phyloP scores from a whole-genome alignment of 129 eudicot species.

The Tagetes patula region DNA sequence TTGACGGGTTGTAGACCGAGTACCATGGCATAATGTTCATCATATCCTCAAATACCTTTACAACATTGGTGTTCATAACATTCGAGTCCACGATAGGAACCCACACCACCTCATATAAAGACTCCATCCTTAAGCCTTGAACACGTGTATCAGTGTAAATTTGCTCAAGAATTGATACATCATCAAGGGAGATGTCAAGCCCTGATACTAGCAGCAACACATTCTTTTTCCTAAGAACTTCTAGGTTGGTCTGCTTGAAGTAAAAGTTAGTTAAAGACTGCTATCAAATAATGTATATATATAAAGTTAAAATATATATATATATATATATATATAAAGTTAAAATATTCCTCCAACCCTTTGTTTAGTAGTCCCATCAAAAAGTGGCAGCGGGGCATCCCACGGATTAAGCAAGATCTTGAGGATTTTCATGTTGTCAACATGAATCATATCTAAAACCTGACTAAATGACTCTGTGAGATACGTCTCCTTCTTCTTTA shows the following conservation, averaged over 20 bases:
- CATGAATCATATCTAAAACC: constrained; percentile 50
- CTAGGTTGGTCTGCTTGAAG: constrained; percentile 49
- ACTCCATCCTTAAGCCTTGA: constrained; percentile 40
- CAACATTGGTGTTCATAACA: constrained; percentile 36
- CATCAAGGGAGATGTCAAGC: constrained; percentile 53
- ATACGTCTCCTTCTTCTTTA: constrained; percentile 48
- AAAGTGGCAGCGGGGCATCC: constrained; percentile 65
- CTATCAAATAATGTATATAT: neutral
- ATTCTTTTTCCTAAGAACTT: constrained; percentile 56
- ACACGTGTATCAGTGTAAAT: constrained; percentile 45
- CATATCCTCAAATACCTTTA: constrained; percentile 42
- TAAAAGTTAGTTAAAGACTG: neutral
- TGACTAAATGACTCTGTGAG: constrained; percentile 36
- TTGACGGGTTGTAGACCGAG: constrained; percentile 55
- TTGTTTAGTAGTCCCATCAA: constrained; percentile 48
- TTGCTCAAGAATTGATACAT: constrained; percentile 47
- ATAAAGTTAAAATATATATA: no score
- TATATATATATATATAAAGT: neutral
- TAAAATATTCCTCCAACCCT: constrained; percentile 39
- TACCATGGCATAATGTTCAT: constrained; percentile 57
- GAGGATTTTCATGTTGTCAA: constrained; percentile 76
- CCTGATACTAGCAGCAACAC: constrained; percentile 71
- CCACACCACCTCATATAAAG: constrained; percentile 58
- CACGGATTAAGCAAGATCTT: constrained; percentile 42
- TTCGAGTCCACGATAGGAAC: constrained; percentile 54